Base-by-base conservation (phyloP, 2,329 filamentous ascomycete species). In the Fusarium vanettenii region DNA sequence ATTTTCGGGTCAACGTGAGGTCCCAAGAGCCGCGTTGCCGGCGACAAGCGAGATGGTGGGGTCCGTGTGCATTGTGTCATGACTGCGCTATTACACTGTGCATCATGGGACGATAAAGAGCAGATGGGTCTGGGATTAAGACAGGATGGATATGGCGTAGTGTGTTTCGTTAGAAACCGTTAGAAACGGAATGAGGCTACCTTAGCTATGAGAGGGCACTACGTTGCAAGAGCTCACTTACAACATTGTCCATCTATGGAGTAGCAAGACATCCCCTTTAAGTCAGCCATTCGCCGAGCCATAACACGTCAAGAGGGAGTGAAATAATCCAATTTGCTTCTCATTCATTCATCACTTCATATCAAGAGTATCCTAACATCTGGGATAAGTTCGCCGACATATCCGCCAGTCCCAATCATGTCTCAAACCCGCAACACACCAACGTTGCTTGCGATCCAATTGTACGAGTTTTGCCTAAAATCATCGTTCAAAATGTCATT, bases 401-500 rank as follows among this genome's bases (percentile, higher is more conserved):
- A 25, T 25, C 43, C 20, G 8, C 14, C 16, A 45, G 14, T 25
- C 50, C 50, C n/a, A 56, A 20, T 22, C 33, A 48, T 16, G 4
- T 11, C 33, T 64, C 8, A 75, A 25, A 83, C 74, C 25, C 73
- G 67, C 48, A 83, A 52, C 25, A 69, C 27, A 2, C 71, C 68
- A 37, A 69, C 76, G 43, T 83, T 79, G 1, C 72, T 25, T 4
- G 66, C 57, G 18, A 84, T 78, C 73, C 76, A 81, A 13, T 78
- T 67, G 52, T 72, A 79, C 13, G 77, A 80, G 10, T 77, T 74
- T 18, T 74, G 73, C 13, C 84, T 80, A 59, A 86, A 86, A 69
- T 86, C 79, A 64, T 86, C 85, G 11, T 77, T 71, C 59, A 85
- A 41, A 5, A 81, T 57, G 20, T 70, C 77, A 9, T 83, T 83